Conservation (phyloP, 306 rosid species). For the Rosa persica region DNA sequence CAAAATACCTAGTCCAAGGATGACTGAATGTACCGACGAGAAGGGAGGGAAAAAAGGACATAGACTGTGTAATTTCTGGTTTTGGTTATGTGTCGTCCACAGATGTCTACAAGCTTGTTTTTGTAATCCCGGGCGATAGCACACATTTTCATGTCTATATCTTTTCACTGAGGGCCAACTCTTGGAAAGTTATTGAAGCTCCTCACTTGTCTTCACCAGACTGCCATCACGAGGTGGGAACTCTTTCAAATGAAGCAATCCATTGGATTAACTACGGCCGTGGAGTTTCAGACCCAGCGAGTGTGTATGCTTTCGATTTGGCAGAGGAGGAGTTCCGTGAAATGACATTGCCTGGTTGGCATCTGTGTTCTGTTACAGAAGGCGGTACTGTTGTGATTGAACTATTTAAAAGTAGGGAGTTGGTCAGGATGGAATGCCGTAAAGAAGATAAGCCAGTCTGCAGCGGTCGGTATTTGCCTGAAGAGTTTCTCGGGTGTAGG, state of each 20-base stretch:
- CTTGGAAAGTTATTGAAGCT: not conserved
- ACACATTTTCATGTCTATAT: not conserved
- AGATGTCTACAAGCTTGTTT: not conserved
- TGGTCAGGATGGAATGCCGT: not conserved
- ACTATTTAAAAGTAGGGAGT: not conserved
- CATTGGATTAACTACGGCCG: not conserved
- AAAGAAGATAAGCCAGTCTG: not conserved
- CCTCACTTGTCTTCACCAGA: not conserved
- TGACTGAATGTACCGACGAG: not conserved
- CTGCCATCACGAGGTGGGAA: not conserved
- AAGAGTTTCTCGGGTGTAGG: not conserved
- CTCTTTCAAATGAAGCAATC: not conserved
- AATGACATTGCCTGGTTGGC: not conserved
- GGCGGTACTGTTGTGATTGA: not conserved
- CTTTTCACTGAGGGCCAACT: not conserved
- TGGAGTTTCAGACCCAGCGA: too few species aligned
- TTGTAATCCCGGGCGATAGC: not conserved
- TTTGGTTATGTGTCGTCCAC: not conserved
- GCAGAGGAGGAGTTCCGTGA: not conserved
- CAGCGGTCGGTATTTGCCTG: not conserved
- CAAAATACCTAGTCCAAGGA: not conserved
- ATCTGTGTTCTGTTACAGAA: not conserved
- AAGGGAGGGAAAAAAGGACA: not conserved
- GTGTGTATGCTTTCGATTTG: not conserved
- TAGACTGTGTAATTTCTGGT: not conserved